Conservation (phyloP, 768 basidiomycete genomes). For the Boletellus ananas region DNA sequence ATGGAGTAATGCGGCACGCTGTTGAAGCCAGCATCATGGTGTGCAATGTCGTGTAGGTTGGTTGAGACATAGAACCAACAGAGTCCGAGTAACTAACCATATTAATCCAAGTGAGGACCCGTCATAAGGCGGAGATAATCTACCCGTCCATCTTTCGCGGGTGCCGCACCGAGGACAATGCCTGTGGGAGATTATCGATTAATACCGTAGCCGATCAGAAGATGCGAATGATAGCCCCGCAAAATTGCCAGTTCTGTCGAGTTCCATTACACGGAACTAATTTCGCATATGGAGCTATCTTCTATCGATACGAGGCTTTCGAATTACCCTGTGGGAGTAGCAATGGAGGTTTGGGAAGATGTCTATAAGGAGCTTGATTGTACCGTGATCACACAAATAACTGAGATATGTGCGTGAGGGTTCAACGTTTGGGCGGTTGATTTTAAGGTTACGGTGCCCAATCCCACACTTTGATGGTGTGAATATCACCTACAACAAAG, state of each 20-base stretch:
- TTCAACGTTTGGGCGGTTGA: neutral
- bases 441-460: neutral
- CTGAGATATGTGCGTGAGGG: neutral
- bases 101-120: neutral
- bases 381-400: slow-evolving; percentile 5
- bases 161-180: neutral
- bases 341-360: neutral
- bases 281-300: neutral
- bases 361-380: slow-evolving; percentile 10
- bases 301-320: slow-evolving; percentile 1
- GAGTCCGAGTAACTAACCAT: slow-evolving; percentile 11
- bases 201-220: slow-evolving; percentile 4
- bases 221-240: slow-evolving; percentile 12
- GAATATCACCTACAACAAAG: slow-evolving; percentile 1
- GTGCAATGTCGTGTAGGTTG: neutral
- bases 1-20: neutral
- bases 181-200: slow-evolving; percentile 2
- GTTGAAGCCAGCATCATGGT: neutral
- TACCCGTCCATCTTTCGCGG: slow-evolving; percentile 13
- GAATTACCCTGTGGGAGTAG: neutral
- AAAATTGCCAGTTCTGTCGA: slow-evolving; percentile 6
- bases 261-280: slow-evolving; percentile 23
- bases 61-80: neutral
- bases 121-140: slow-evolving; percentile 21
- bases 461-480: neutral